phyloP scores from a whole-genome alignment of 163 green algal genomes.

The Scenedesmus sp. region DNA sequence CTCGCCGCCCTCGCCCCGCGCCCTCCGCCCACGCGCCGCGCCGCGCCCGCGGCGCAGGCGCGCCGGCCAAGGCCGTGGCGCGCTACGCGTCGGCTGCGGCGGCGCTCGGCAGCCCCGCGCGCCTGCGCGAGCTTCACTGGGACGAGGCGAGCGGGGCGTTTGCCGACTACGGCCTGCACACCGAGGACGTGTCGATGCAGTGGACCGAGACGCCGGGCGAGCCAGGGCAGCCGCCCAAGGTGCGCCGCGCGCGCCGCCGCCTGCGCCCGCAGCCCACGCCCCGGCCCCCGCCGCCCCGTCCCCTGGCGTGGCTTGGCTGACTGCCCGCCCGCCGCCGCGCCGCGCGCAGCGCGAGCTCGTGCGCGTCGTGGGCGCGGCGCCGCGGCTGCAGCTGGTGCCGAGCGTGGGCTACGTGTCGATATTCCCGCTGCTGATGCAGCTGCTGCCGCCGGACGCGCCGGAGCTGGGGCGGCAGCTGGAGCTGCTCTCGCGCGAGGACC shows the following conservation, averaged over 20 bases:
- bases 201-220: not conserved
- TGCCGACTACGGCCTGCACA: conserved; percentile 92
- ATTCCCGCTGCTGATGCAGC: conserved; percentile 93
- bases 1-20: no score
- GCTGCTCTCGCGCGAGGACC: conserved; percentile 55
- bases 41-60: no score
- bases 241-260: no score
- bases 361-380: conserved; percentile 47
- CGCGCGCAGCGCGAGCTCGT: conserved; percentile 37
- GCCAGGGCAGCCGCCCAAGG: not conserved
- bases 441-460: conserved; percentile 73
- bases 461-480: conserved; percentile 69
- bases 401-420: conserved; percentile 93
- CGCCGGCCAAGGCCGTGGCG: not conserved
- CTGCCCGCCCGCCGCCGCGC: not conserved
- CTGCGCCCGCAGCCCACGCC: no score
- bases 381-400: conserved; percentile 72
- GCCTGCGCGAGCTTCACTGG: conserved; percentile 80
- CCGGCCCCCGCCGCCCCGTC: no score
- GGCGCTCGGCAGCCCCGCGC: conserved; percentile 56
- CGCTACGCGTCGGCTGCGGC: conserved; percentile 15
- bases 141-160: conserved; percentile 67
- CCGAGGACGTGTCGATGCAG: conserved; percentile 78
- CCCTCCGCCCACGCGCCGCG: no score
- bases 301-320: no score